phyloP scores from a whole-genome alignment of 768 basidiomycete species.

The Tylopilus rubrobrunneus region DNA sequence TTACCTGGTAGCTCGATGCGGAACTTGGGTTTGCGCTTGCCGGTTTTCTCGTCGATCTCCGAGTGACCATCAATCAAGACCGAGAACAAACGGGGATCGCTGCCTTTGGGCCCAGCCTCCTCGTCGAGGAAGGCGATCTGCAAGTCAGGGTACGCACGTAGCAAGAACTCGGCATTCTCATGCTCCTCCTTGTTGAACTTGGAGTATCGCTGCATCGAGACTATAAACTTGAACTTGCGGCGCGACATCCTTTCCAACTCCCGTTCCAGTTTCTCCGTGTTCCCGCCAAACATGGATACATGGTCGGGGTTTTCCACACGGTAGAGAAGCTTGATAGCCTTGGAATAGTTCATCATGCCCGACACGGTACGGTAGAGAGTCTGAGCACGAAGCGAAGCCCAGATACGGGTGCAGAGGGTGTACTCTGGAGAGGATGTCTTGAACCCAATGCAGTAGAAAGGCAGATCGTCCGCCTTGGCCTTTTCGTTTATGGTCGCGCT shows the following conservation, averaged over 20 bases:
- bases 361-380: slow-evolving; percentile 98
- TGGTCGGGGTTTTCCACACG: slow-evolving; percentile 98
- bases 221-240: slow-evolving; percentile 96
- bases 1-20: slow-evolving; percentile 96
- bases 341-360: slow-evolving; percentile 99
- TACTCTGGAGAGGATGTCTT: slow-evolving; percentile 99
- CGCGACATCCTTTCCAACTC: slow-evolving; percentile 96
- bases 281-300: slow-evolving; percentile 93
- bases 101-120: slow-evolving; percentile 83
- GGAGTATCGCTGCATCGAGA: slow-evolving; percentile 98
- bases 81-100: slow-evolving; percentile 87
- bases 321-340: slow-evolving; percentile 98
- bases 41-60: slow-evolving; percentile 83
- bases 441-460: slow-evolving; percentile 99
- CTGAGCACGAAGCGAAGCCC: slow-evolving; percentile 97
- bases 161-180: slow-evolving; percentile 96
- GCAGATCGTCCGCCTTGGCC: slow-evolving; percentile 84
- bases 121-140: slow-evolving; percentile 99
- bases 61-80: slow-evolving; percentile 97
- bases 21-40: slow-evolving; percentile 95
- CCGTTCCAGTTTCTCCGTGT: slow-evolving; percentile 92
- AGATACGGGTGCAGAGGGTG: slow-evolving; percentile 97
- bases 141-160: slow-evolving; percentile 96
- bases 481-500: slow-evolving; percentile 70
- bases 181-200: slow-evolving; percentile 99